These are phyloP conservation scores for Chlamydomonas reinhardtii DNA, from an alignment of 163 green algal genomes.

Conservation along the genomic window DNA sequence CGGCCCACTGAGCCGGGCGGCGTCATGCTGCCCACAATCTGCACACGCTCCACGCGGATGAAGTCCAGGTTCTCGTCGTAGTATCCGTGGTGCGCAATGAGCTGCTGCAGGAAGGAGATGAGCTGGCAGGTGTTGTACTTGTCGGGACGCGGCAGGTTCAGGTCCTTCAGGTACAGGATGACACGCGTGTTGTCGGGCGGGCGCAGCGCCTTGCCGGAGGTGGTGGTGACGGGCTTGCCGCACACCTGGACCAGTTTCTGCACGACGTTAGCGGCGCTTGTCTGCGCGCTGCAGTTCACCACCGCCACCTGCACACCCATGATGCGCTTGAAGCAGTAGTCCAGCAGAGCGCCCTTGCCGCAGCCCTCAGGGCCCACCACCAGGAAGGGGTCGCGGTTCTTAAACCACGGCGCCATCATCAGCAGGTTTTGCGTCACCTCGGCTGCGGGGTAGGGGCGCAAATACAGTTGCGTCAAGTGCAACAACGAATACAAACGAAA, in stretches of 20 bases:
- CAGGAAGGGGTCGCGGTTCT: conserved; percentile 74
- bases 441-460: conserved; percentile 1
- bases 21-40: conserved; percentile 82
- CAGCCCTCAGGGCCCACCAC: conserved; percentile 81
- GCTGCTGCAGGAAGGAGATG: conserved; percentile 83
- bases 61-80: conserved; percentile 86
- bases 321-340: conserved; percentile 76
- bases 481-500: no score
- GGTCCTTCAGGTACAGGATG: conserved; percentile 82
- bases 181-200: conserved; percentile 69
- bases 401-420: conserved; percentile 77
- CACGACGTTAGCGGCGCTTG: conserved; percentile 77
- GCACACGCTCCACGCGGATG: conserved; percentile 74
- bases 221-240: conserved; percentile 79
- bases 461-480: no score
- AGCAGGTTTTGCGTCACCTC: conserved; percentile 61
- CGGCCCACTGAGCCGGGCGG: conserved; percentile 72
- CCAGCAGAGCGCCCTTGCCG: conserved; percentile 80
- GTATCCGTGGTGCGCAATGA: conserved; percentile 83
- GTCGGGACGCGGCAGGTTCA: conserved; percentile 83
- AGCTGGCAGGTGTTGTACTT: conserved; percentile 87
- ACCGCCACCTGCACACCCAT: conserved; percentile 65
- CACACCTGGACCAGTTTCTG: conserved; percentile 84
- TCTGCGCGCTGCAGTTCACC: conserved; percentile 84
- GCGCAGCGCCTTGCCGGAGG: conserved; percentile 70